A percentile compares a stretch with the other conserved stretches of the same genome.
Conservation (phyloP, 1,284 basidiomycete genomes). For the Irpex sp. region DNA sequence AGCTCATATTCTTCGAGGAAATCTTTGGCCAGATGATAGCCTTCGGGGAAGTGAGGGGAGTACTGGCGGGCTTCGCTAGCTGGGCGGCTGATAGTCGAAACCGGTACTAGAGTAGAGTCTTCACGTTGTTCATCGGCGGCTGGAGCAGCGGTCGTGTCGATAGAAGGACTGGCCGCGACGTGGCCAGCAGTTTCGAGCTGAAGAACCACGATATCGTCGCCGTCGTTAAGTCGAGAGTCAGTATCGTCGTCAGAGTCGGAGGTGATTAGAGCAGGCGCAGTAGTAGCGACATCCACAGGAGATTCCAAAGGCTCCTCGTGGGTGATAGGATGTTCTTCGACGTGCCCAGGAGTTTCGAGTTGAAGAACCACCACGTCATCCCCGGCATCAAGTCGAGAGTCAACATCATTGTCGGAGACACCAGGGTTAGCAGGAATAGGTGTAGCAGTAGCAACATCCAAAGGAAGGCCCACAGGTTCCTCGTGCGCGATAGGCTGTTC, state of each 20-base stretch:
- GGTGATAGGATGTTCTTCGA: too few species aligned
- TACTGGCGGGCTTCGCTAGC: not conserved
- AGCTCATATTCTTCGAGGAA: not conserved
- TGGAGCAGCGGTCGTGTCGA: not conserved
- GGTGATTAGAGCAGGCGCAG: too few species aligned
- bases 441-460: too few species aligned
- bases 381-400: too few species aligned
- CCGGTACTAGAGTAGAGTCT: not conserved
- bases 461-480: not conserved
- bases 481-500: not conserved
- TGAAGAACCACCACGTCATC: too few species aligned
- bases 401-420: too few species aligned
- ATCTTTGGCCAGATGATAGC: not conserved
- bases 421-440: too few species aligned
- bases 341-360: too few species aligned
- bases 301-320: too few species aligned
- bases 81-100: not conserved
- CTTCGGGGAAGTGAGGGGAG: not conserved
- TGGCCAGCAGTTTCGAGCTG: too few species aligned
- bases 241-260: not conserved
- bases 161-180: not conserved
- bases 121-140: not conserved
- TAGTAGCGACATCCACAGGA: too few species aligned
- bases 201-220: too few species aligned
- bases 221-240: not conserved